Evolutionary conservation across 2,329 filamentous ascomycete species (phyloP), one percentile per base, ranked within the genome.

Genomic region (Neofusicoccum parvum): DNA sequence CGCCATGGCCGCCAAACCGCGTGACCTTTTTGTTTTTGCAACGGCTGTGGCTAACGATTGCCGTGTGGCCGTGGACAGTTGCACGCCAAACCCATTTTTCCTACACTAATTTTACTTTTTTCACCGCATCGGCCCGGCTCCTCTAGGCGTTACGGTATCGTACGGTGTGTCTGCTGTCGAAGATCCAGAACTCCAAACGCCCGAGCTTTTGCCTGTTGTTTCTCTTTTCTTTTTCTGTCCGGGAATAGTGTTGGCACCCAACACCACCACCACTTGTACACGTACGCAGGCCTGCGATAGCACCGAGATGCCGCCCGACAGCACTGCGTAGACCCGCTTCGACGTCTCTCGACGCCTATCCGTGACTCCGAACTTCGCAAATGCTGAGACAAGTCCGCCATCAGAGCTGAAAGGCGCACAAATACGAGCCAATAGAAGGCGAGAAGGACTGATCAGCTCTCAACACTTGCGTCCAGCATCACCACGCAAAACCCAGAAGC

Each of bases 71-170:
- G 23, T 23, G 20, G 27, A 34, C 54, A 46, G 39, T 45, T 27
- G 20, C 43, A 20, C 20, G 14, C n/a, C 27, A 60, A 23, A 36
- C 43, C 56, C 56, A 46, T 27, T 48, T 60, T 37, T 11, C n/a
- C 14, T 46, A 39, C n/a, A 45, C 56, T 49, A 48, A 37, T 60
- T 59, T 46, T 48, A 36, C 56, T 34, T 46, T 37, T 45, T 34
- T 20, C 56, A 36, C 32, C 41, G 56, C 56, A 48, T 60, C 56
- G 56, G 56, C 43, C 56, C 56, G 56, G 56, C 56, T 60, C 17
- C 41, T 17, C 41, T 46, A 6, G n/a, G 39, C 10, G 7, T 17
- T 4, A 12, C 10, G 34, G 34, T n/a, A 15, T 15, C n/a, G 32
- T 37, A 39, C 50, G 32, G 43, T 3, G 17, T 39, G 48, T 10